Evolutionary conservation across 2,329 filamentous ascomycete species (phyloP), one percentile per base, ranked within the genome.

Genomic region (Penicillium sclerotigenum): DNA sequence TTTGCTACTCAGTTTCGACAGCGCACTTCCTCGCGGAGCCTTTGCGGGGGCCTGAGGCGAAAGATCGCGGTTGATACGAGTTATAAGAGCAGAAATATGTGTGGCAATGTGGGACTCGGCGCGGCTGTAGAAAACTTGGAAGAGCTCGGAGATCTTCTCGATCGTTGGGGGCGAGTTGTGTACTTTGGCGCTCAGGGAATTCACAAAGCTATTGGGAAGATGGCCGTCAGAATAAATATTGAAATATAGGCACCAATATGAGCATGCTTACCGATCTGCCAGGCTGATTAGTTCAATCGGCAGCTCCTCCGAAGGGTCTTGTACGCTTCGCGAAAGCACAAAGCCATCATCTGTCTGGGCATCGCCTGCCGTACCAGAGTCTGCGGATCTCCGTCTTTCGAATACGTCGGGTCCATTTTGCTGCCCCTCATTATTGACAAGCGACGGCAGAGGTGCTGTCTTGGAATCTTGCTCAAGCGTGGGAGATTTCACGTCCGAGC

Each of bases 231-330:
- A 42, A 47, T 53, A 31, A 29, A 37, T 9, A 10, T 16, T 34
- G 16, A 46, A 43, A 22, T 31, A 20, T 49, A 36, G 8, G 33
- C 13, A n/a, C 29, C 18, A 16, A 13, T 33, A 41, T 26, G 13
- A 28, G 26, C 46, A 31, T 38, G 62, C 72, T 59, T 79, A 91
- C 90, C 89, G 90, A 74, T 97, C 93, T 20, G 89, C 91, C 70
- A 97, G 78, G 73, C 90, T 94, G 56, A 94, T 83, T 57, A 99
- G 84, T 80, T 99, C 94, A 67, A 97, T 94, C 14, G 94, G 94
- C 40, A 99, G 84, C 68, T 96, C 89, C 66, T 96, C 90, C 60
- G 94, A 87, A 55, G 90, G 87, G 60, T 90, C 83, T 4, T 88
- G 79, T 13, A 79, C 55, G 51, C 68, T 69, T 16, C 68, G 64